Conservation (phyloP, 768 basidiomycete genomes). For the Suillus sp. region DNA sequence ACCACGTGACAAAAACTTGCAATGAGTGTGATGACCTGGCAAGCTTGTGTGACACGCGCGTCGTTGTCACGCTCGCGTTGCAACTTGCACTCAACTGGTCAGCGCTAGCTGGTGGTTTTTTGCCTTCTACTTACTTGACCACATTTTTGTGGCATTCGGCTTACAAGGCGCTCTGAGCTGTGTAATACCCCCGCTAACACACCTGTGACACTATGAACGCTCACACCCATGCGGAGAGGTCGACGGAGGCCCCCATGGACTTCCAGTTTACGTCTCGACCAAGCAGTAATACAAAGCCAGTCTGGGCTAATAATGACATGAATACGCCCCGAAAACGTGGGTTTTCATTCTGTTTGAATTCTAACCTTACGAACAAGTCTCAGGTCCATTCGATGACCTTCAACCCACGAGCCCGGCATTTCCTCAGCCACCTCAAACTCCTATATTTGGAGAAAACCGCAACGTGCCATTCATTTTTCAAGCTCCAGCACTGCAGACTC, state of each 20-base stretch:
- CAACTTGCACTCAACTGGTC: not conserved
- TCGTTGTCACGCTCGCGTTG: no score
- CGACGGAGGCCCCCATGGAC: conserved; percentile 87
- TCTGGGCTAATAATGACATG: conserved; percentile 59
- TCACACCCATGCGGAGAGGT: conserved; percentile 43
- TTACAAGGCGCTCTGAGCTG: not conserved
- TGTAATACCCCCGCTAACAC: not conserved
- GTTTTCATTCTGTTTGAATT: conserved; percentile 28
- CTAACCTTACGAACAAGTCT: conserved; percentile 30
- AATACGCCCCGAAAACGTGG: conserved; percentile 70
- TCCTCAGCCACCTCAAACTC: conserved; percentile 40
- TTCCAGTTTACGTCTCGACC: conserved; percentile 80
- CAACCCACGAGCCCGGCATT: conserved; percentile 37
- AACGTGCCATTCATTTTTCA: conserved; percentile 77
- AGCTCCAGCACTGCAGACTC: conserved; percentile 46
- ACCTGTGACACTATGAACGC: conserved; percentile 25
- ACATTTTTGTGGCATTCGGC: not conserved
- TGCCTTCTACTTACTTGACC: not conserved
- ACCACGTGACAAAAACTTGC: conserved; percentile 23
- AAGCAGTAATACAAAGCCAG: conserved; percentile 50
- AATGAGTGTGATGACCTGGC: conserved; percentile 19
- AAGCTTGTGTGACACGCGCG: conserved; percentile 36
- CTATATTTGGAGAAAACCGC: conserved; percentile 64
- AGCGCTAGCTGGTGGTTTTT: not conserved
- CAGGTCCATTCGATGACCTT: conserved; percentile 49